A percentile compares a stretch with the other conserved stretches of the same genome.
phyloP scores from a whole-genome alignment of 2,329 filamentous ascomycete species.

The Fusarium xylarioides region DNA sequence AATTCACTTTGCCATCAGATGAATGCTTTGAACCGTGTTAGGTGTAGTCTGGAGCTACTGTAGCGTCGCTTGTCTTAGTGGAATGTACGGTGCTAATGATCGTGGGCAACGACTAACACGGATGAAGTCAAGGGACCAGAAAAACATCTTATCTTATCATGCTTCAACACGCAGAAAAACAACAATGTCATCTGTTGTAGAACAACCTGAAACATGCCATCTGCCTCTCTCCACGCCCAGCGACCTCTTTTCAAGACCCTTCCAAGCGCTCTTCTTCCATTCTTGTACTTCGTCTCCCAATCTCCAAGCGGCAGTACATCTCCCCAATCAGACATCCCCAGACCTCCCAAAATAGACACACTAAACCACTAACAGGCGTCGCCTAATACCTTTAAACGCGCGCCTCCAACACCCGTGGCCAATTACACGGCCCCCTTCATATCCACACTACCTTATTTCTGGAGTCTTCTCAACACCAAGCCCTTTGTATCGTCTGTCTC shows the following conservation, averaged over 20 bases:
- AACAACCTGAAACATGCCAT: slow-evolving; percentile 35
- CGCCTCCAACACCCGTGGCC: slow-evolving; percentile 31
- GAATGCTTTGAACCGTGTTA: not conserved
- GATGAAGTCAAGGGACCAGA: not conserved
- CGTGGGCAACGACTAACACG: not conserved
- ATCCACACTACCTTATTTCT: slow-evolving; percentile 20
- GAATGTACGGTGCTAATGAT: not conserved
- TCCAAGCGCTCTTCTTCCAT: slow-evolving; percentile 25
- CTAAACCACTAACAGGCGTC: slow-evolving; percentile 29
- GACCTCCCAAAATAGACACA: slow-evolving; percentile 36
- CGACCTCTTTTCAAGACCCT: not conserved
- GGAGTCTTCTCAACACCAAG: slow-evolving; percentile 32
- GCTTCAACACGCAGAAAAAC: not conserved
- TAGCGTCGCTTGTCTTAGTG: not conserved
- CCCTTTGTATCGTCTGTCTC: not conserved
- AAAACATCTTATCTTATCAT: not conserved
- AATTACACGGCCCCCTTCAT: slow-evolving; percentile 21
- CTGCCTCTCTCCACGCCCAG: slow-evolving; percentile 35
- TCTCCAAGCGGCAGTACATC: slow-evolving; percentile 12
- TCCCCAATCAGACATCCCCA: slow-evolving; percentile 24
- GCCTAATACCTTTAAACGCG: slow-evolving; percentile 41
- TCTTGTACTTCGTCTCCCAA: slow-evolving; percentile 24
- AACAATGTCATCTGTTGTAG: not conserved
- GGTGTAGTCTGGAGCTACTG: not conserved
- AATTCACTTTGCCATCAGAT: not conserved